Conservation (phyloP, 768 basidiomycete species). For the Kwoniella europaea region DNA sequence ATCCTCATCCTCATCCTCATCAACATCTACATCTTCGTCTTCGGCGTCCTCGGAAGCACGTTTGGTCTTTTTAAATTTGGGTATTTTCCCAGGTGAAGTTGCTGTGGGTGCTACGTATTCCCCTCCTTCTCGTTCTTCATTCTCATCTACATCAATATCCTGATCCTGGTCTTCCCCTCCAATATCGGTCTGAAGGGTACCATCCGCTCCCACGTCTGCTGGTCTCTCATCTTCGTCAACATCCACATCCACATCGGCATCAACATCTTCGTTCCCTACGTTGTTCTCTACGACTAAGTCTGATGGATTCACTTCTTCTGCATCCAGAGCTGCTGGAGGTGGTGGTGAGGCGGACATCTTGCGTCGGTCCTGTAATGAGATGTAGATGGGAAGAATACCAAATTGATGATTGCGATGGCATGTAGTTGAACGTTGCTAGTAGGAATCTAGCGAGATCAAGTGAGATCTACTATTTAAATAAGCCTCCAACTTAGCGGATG, state of each 20-base stretch:
- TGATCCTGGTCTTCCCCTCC: slow-evolving; percentile 44
- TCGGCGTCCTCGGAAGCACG: slow-evolving; percentile 30
- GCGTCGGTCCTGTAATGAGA: background rate
- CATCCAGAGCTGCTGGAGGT: slow-evolving; percentile 18
- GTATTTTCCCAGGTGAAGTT: slow-evolving; percentile 36
- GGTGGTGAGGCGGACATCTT: slow-evolving; percentile 35
- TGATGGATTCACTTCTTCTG: slow-evolving; percentile 27
- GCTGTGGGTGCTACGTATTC: slow-evolving; percentile 45
- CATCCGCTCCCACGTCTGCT: slow-evolving; percentile 62
- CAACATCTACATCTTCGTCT: slow-evolving; percentile 40
- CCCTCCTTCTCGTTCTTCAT: slow-evolving; percentile 63
- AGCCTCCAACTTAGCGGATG: no score
- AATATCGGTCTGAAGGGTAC: slow-evolving; percentile 19
- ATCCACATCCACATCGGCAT: slow-evolving; percentile 77
- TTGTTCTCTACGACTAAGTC: slow-evolving; percentile 34
- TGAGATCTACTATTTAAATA: no score
- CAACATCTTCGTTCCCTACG: slow-evolving; percentile 62
- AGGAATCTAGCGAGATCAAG: no score
- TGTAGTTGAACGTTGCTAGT: no score
- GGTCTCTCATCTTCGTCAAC: slow-evolving; percentile 64
- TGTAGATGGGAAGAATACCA: background rate
- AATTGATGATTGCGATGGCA: no score
- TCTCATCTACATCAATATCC: slow-evolving; percentile 49
- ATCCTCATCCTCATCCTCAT: slow-evolving; percentile 53
- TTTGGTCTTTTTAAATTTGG: slow-evolving; percentile 56